phyloP scores from a whole-genome alignment of 176 grass and related monocot species.

The Otatea glauca region DNA sequence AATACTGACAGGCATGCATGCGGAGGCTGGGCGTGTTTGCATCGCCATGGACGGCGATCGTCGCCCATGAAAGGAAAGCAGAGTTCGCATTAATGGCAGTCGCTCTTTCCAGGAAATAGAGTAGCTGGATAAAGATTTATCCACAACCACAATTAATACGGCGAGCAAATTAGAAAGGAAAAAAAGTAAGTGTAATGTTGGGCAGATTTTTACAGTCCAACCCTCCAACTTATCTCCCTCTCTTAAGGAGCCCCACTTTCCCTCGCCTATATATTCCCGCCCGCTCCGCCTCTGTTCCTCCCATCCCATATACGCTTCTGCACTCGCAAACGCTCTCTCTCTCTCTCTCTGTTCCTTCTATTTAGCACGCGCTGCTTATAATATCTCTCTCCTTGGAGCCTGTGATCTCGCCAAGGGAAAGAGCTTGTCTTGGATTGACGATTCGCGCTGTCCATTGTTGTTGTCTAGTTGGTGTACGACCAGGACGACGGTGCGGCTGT shows the following conservation, averaged over 20 bases:
- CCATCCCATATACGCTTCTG: not conserved
- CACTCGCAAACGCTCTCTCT: not conserved
- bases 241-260: not conserved
- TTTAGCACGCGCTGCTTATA: not conserved
- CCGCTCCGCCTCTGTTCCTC: slow-evolving; percentile 14
- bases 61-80: not conserved
- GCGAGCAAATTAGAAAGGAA: not conserved
- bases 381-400: not conserved
- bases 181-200: not conserved
- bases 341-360: not conserved
- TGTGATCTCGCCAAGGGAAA: not conserved
- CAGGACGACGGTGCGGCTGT: not conserved
- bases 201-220: not conserved
- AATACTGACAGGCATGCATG: not conserved
- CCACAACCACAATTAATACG: slow-evolving; percentile 40
- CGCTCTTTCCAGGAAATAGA: slow-evolving; percentile 41
- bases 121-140: slow-evolving; percentile 35
- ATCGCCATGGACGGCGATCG: slow-evolving; percentile 23
- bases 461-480: not conserved
- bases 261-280: slow-evolving; percentile 41
- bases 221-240: not conserved
- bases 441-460: not conserved
- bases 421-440: not conserved
- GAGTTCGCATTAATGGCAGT: slow-evolving; percentile 19
- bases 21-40: not conserved